These are phyloP conservation scores for Penicillium steckii DNA, from an alignment of 495 filamentous ascomycete genomes.

Conservation along the genomic window DNA sequence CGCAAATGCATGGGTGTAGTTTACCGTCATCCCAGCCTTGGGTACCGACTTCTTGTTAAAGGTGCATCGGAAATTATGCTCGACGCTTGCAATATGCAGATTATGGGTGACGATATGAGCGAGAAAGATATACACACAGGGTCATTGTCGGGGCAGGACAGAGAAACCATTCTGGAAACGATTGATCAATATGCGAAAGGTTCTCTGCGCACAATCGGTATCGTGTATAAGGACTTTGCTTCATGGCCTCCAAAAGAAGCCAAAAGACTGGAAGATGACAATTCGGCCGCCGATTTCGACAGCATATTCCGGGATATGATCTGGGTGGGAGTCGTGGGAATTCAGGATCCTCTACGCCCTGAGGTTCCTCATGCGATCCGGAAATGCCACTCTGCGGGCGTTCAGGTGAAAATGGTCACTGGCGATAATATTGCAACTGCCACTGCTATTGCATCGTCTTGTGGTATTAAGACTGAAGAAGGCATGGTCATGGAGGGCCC, in stretches of 20 bases:
- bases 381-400: slow-evolving; percentile 73
- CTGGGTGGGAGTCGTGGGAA: slow-evolving; percentile 62
- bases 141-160: slow-evolving; percentile 31
- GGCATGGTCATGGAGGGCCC: slow-evolving; percentile 82
- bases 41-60: slow-evolving; percentile 65
- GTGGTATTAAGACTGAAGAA: slow-evolving; percentile 74
- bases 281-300: slow-evolving; percentile 52
- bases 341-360: slow-evolving; percentile 65
- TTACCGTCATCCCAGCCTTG: slow-evolving; percentile 52
- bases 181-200: slow-evolving; percentile 57
- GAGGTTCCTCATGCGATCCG: slow-evolving; percentile 76
- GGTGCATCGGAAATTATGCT: slow-evolving; percentile 68
- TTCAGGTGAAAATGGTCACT: slow-evolving; percentile 88
- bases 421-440: slow-evolving; percentile 82
- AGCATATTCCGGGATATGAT: slow-evolving; percentile 58
- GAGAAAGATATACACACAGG: slow-evolving; percentile 36
- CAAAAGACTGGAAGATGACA: slow-evolving; percentile 48
- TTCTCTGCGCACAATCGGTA: slow-evolving; percentile 63
- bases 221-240: slow-evolving; percentile 62
- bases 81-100: slow-evolving; percentile 42
- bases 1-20: slow-evolving; percentile 70
- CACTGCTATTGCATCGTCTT: slow-evolving; percentile 77
- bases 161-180: slow-evolving; percentile 28
- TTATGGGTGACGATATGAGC: slow-evolving; percentile 21
- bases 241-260: slow-evolving; percentile 57